Conservation (phyloP, 1,139 yeast genomes). For the Taiozyma sp. region DNA sequence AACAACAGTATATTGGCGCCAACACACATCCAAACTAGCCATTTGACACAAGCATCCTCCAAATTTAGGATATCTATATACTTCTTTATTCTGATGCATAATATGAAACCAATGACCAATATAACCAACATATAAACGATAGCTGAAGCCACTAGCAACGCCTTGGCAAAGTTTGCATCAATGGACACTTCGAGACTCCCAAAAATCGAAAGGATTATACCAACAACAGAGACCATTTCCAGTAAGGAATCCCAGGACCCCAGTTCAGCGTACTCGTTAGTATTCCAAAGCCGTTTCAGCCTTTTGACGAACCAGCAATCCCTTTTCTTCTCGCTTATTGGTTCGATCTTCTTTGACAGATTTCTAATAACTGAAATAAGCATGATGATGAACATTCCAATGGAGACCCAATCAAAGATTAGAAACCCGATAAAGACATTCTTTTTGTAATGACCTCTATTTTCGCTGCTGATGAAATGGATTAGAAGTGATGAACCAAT, state of each 20-base stretch:
- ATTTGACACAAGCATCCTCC: background rate
- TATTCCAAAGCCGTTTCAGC: background rate
- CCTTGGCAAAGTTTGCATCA: background rate
- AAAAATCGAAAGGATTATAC: background rate
- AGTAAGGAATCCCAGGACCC: background rate
- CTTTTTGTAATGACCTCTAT: background rate
- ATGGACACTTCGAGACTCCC: background rate
- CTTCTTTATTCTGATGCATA: background rate
- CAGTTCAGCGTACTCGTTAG: background rate
- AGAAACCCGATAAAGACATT: background rate
- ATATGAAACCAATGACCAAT: background rate
- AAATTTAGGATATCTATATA: background rate
- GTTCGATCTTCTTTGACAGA: background rate
- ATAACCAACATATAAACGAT: background rate
- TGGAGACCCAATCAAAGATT: background rate
- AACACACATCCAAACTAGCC: background rate
- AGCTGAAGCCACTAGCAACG: background rate
- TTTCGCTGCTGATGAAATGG: background rate
- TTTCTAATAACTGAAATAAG: background rate
- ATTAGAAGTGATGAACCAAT: background rate
- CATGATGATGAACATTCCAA: background rate
- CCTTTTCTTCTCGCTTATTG: background rate
- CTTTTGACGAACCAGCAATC: background rate
- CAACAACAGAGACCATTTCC: background rate
- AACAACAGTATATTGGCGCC: background rate